These are phyloP conservation scores for Yamadazyma friedrichii DNA, from an alignment of 1,139 yeast genomes.

Conservation along the genomic window DNA sequence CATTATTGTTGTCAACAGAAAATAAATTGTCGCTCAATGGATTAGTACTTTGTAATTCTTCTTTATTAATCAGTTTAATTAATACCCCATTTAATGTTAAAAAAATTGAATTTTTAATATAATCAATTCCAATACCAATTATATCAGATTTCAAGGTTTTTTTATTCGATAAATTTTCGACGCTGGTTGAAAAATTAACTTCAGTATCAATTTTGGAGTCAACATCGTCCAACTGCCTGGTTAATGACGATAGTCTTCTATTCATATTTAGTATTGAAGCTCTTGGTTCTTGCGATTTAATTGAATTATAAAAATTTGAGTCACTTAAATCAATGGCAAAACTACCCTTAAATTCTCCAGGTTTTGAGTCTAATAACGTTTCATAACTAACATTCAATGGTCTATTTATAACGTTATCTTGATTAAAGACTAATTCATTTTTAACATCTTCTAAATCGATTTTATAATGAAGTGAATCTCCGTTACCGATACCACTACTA, in stretches of 20 bases:
- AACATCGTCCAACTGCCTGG: constrained; percentile 24
- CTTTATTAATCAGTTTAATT: constrained; percentile 30
- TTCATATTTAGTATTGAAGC: constrained; percentile 36
- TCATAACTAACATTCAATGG: constrained; percentile 19
- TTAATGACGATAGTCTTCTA: constrained; percentile 36
- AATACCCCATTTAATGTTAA: constrained; percentile 80
- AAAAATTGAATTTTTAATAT: constrained; percentile 60
- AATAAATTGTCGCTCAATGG: constrained; percentile 30
- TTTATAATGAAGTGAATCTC: constrained; percentile 6
- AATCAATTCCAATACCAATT: constrained; percentile 85
- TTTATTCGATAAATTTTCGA: constrained; percentile 6
- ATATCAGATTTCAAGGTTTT: constrained; percentile 47
- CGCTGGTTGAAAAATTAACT: constrained; percentile 31
- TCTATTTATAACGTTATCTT: constrained; percentile 16
- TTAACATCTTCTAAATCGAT: constrained; percentile 33
- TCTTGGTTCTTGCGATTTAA: constrained; percentile 33
- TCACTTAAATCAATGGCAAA: constrained; percentile 45
- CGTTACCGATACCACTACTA: background rate
- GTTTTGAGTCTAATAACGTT: constrained; percentile 25
- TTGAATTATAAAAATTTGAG: constrained; percentile 40
- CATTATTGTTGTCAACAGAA: constrained; percentile 17
- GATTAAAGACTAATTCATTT: constrained; percentile 24
- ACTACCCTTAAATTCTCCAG: constrained; percentile 43
- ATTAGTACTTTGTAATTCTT: constrained; percentile 28
- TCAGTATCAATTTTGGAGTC: constrained; percentile 37